phyloP scores from a whole-genome alignment of 148 eudicot species.

The Rhododendron griersonianum region DNA sequence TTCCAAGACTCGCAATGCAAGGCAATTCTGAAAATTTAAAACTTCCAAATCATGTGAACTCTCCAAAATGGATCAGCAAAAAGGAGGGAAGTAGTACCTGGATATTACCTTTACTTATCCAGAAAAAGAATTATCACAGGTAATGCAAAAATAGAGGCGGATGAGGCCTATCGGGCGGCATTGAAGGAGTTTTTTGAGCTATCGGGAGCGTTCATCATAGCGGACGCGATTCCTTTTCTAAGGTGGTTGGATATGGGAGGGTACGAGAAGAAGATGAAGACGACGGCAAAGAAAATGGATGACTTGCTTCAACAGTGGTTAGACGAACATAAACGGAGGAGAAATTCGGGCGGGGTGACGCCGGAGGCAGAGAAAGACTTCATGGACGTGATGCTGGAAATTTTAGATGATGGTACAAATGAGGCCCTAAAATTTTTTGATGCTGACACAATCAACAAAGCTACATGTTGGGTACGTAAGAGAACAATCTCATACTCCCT shows the following conservation, averaged over 20 bases:
- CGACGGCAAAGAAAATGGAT: constrained; percentile 4
- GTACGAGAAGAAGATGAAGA: constrained; percentile 18
- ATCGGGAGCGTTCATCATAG: constrained; percentile 9
- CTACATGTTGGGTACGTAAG: background rate
- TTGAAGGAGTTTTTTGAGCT: constrained; percentile 12
- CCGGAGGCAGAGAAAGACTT: background rate
- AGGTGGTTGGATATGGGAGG: constrained; percentile 18
- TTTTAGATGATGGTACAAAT: background rate
- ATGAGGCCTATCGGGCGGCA: background rate
- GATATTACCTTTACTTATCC: background rate
- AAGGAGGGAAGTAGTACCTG: no score
- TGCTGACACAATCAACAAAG: background rate
- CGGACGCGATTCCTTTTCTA: constrained; percentile 18
- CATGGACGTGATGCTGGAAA: background rate
- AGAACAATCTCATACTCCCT: background rate
- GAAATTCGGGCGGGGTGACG: background rate
- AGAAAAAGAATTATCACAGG: background rate
- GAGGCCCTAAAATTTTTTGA: background rate
- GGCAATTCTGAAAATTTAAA: no score
- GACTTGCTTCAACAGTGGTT: background rate
- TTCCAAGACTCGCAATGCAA: no score
- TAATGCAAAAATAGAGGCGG: background rate
- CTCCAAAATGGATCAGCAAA: no score
- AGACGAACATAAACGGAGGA: constrained; percentile 10
- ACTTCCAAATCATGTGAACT: no score